A percentile compares a stretch with the other conserved stretches of the same genome.
Conservation (phyloP, 352 stramenopile genomes). For the Phytopythium chamaehyphon region DNA sequence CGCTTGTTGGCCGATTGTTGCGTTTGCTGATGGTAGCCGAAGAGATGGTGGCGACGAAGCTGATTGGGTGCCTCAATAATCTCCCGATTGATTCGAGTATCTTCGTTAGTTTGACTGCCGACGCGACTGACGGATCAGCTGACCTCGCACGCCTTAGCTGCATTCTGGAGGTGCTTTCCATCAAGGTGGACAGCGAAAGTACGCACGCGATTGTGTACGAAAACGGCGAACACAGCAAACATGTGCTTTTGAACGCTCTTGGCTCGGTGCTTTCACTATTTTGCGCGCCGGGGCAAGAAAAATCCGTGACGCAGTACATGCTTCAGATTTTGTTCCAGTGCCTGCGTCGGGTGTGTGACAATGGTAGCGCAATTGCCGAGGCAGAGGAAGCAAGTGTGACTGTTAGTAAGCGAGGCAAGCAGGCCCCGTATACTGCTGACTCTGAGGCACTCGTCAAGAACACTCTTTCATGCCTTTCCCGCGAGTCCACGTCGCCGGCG, state of each 20-base stretch:
- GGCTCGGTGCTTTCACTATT: conserved; percentile 57
- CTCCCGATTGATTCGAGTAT: conserved; percentile 50
- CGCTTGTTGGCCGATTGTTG: conserved; percentile 45
- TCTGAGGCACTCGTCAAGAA: conserved; percentile 76
- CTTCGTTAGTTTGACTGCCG: conserved; percentile 47
- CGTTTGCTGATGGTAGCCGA: conserved; percentile 58
- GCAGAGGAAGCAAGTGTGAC: neutral
- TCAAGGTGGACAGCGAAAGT: conserved; percentile 51
- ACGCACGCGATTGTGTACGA: conserved; percentile 18
- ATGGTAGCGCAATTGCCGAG: conserved; percentile 9
- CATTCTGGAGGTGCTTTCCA: conserved; percentile 69
- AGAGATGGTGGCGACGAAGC: conserved; percentile 46
- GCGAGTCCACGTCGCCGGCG: conserved; percentile 54
- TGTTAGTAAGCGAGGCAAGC: conserved; percentile 18
- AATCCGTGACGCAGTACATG: conserved; percentile 73
- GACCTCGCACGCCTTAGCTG: conserved; percentile 57
- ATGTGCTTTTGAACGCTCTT: conserved; percentile 45
- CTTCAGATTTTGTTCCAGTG: conserved; percentile 77
- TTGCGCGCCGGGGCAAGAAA: conserved; percentile 44
- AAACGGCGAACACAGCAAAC: conserved; percentile 20
- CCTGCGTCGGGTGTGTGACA: conserved; percentile 66
- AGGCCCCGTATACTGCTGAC: conserved; percentile 21
- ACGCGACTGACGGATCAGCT: conserved; percentile 23
- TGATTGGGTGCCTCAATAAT: conserved; percentile 47
- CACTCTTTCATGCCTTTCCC: conserved; percentile 60